These are phyloP conservation scores for Cladosporium sp. DNA, from an alignment of 2,329 filamentous ascomycete species.

Conservation along the genomic window DNA sequence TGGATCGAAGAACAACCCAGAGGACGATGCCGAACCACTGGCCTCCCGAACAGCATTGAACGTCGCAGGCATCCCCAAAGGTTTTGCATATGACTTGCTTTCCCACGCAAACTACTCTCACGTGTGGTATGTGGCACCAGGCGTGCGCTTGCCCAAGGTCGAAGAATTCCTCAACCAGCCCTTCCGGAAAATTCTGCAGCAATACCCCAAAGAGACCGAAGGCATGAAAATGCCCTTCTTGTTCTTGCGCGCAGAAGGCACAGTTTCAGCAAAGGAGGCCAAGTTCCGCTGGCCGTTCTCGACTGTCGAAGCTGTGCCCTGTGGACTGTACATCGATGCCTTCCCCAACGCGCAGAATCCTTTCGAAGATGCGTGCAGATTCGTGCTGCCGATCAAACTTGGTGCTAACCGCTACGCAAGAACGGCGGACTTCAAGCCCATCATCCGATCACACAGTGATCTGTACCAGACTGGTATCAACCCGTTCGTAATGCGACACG, in stretches of 20 bases:
- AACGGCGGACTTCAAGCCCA: slow-evolving; percentile 36
- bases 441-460: slow-evolving; percentile 35
- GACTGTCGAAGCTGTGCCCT: slow-evolving; percentile 37
- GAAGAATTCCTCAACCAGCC: slow-evolving; percentile 40
- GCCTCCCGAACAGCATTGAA: slow-evolving; percentile 35
- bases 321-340: slow-evolving; percentile 39
- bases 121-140: slow-evolving; percentile 38
- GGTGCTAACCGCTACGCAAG: slow-evolving; percentile 36
- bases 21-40: slow-evolving; percentile 33
- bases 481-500: slow-evolving; percentile 39
- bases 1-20: slow-evolving; percentile 28
- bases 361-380: slow-evolving; percentile 39
- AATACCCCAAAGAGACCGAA: slow-evolving; percentile 35
- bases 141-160: slow-evolving; percentile 37
- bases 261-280: slow-evolving; percentile 36
- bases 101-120: slow-evolving; percentile 34
- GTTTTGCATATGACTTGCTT: slow-evolving; percentile 39
- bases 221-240: slow-evolving; percentile 40
- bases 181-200: slow-evolving; percentile 34
- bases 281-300: slow-evolving; percentile 40
- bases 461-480: slow-evolving; percentile 39
- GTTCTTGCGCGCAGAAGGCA: slow-evolving; percentile 37
- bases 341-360: slow-evolving; percentile 39
- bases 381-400: slow-evolving; percentile 37
- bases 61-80: slow-evolving; percentile 34